Percentiles rank a stretch among this genome's conserved stretches.
Evolutionary conservation across 148 eudicot genomes (phyloP).

Genomic region (Hydrangea macrophylla): DNA sequence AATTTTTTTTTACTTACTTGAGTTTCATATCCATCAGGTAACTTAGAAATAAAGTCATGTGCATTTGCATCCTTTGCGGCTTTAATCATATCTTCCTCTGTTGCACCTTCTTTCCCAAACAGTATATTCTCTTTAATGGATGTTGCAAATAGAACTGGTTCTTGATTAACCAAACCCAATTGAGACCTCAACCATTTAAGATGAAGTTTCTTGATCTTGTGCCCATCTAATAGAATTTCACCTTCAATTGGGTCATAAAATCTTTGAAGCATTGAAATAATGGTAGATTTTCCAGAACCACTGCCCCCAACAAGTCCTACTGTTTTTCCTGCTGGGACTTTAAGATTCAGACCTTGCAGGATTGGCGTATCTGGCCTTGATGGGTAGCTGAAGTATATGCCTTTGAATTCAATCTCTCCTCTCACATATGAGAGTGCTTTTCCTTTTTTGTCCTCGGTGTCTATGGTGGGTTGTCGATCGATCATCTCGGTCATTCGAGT

Average conservation of each 20-base stretch:
- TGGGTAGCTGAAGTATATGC: conserved; percentile 44
- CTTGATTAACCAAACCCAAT: conserved; percentile 59
- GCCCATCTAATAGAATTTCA: conserved; percentile 43
- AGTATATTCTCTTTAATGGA: conserved; percentile 48
- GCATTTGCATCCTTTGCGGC: conserved; percentile 55
- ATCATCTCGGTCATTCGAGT: conserved; percentile 51
- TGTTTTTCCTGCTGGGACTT: conserved; percentile 44
- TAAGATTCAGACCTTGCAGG: conserved; percentile 43
- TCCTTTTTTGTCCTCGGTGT: conserved; percentile 48
- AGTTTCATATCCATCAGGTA: conserved; percentile 48
- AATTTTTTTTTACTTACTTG: conserved; percentile 27
- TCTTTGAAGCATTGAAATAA: conserved; percentile 39
- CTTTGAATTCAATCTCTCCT: conserved; percentile 51
- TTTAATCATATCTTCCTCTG: conserved; percentile 34
- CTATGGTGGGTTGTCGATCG: conserved; percentile 42
- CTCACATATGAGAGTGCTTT: conserved; percentile 49
- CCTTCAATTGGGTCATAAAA: conserved; percentile 54
- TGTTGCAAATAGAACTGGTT: conserved; percentile 56
- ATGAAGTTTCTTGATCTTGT: conserved; percentile 44
- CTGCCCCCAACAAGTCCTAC: conserved; percentile 52
- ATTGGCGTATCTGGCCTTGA: conserved; percentile 50
- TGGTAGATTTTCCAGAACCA: conserved; percentile 54
- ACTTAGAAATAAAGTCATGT: conserved; percentile 42
- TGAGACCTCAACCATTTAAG: conserved; percentile 58
- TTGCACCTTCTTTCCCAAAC: conserved; percentile 48